Base-by-base conservation (phyloP, 164 flowering plant genomes). In the Akebia trifoliata region DNA sequence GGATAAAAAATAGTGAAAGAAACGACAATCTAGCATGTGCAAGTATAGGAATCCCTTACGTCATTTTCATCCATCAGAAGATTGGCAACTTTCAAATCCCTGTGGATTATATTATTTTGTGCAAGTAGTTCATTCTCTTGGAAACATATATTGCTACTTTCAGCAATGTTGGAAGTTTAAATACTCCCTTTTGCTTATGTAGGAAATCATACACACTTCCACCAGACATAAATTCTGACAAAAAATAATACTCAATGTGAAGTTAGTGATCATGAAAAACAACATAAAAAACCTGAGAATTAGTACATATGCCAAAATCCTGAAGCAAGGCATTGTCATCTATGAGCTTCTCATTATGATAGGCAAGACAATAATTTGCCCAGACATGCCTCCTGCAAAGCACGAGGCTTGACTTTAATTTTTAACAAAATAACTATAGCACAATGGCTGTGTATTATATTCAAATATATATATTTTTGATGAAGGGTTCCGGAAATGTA, bases 31-130 rank as follows among this genome's bases (percentile, higher is more conserved):
- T 53, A n/a, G 30, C 11, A 44, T 50, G 17, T 36, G n/a, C 43
- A 54, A 1, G 18, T 37, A 14, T 6, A 22, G 2, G 35, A 31
- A 20, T 30, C 25, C 3, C 84, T 79, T 78, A 94, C 99, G 65
- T 81, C 88, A 60, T 94, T 80, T 75, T 94, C 99, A 80, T 94
- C 96, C 99, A 94, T 90, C 49, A 94, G 78, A 69, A 94, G 92
- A 78, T 94, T 94, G 49, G 97, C 97, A 56, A 96, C 85, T 71
- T 94, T 94, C 58, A 94, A 65, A 66, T 94, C 99, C 73, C 99
- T 80, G 76, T 93, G 99, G 45, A 93, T 81, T 60, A 93, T 90
- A 59, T 86, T 93, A 66, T 93, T 90, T 69, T 87, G 69, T 93
- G 99, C 76, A 93, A 77, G 72, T 93, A 93, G 72, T 79, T 81